A percentile compares a stretch with the other conserved stretches of the same genome.
phyloP scores from a whole-genome alignment of 176 grass and related monocot genomes.

The Secale cereale region DNA sequence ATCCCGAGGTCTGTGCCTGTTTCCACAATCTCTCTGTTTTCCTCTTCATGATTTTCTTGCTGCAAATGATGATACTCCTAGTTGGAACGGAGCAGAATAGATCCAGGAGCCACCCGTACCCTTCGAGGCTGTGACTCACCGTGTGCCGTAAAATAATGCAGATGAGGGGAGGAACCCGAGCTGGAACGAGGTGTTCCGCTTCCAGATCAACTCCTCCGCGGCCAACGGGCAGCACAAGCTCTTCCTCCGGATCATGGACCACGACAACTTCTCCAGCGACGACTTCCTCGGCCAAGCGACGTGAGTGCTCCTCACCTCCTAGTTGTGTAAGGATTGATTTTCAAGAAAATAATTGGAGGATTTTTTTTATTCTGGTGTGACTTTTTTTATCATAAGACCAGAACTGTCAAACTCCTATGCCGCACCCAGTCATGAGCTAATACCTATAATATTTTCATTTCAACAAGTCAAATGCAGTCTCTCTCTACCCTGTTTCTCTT shows the following conservation, averaged over 20 bases:
- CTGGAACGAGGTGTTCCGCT: conserved; percentile 87
- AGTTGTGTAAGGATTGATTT: background rate
- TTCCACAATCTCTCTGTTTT: background rate
- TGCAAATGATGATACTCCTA: background rate
- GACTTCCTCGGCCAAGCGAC: conserved; percentile 79
- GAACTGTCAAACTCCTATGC: too few species aligned
- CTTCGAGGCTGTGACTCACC: background rate
- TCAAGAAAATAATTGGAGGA: too few species aligned
- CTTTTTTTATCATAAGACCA: too few species aligned
- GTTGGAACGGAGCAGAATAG: background rate
- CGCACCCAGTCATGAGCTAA: too few species aligned
- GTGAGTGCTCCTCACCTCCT: conserved; percentile 31
- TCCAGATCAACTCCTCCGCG: conserved; percentile 49
- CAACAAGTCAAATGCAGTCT: too few species aligned
- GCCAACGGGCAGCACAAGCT: conserved; percentile 61
- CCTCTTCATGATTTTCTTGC: background rate
- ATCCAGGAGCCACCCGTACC: too few species aligned
- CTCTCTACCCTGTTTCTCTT: too few species aligned
- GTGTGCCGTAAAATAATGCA: background rate
- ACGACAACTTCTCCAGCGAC: conserved; percentile 64
- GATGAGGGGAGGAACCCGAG: conserved; percentile 62
- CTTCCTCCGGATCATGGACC: conserved; percentile 63
- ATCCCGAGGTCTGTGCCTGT: conserved; percentile 29
- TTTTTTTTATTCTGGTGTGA: too few species aligned
- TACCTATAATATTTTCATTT: too few species aligned